phyloP scores from a whole-genome alignment of 2,329 filamentous ascomycete species.

The Diaporthe aspalathi region DNA sequence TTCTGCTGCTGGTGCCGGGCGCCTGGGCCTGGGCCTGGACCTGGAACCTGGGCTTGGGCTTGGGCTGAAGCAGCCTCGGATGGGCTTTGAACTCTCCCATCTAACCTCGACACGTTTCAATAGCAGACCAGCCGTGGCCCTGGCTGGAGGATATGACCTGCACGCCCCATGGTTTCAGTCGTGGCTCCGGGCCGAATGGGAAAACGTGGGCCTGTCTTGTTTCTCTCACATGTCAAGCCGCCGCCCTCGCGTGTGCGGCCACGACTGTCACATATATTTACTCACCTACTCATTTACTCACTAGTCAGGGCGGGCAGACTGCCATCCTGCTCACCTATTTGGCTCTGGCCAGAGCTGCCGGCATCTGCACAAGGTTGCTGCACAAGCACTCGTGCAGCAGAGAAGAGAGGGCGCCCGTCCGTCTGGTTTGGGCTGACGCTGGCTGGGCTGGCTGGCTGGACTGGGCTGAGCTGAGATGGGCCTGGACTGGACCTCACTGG shows the following conservation, averaged over 20 bases:
- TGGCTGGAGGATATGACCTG: neutral
- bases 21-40: neutral
- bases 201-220: constrained; percentile 15
- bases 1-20: neutral
- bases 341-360: neutral
- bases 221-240: constrained; percentile 25
- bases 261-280: too few species aligned
- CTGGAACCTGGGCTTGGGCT: neutral
- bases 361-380: neutral
- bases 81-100: neutral
- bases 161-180: constrained; percentile 15
- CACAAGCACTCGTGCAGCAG: too few species aligned
- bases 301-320: constrained; percentile 8
- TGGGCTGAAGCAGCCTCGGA: neutral
- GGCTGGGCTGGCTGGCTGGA: neutral
- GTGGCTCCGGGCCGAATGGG: constrained; percentile 20
- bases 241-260: too few species aligned
- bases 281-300: neutral
- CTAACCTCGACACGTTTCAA: constrained; percentile 28
- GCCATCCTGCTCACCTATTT: constrained; percentile 10
- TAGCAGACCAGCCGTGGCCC: constrained; percentile 19
- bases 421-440: neutral
- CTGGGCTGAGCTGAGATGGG: neutral
- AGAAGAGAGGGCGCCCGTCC: neutral
- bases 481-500: neutral